Evolutionary conservation across 1,139 yeast species (phyloP), one percentile per base, ranked within the genome.

Genomic region (Schwanniomyces etchellsii): DNA sequence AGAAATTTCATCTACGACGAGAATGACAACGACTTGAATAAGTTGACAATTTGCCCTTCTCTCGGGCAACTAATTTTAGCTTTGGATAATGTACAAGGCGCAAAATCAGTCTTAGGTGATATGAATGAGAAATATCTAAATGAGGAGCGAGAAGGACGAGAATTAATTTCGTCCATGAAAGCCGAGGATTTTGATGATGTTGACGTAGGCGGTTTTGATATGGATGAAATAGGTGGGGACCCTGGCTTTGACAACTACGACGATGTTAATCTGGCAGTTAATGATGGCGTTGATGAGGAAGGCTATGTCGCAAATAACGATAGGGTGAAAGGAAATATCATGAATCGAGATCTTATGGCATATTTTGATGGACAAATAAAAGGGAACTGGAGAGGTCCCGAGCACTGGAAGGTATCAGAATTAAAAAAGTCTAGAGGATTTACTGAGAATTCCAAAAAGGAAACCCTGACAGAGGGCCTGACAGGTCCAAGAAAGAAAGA

Each of bases 321-420:
- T 36, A 41, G 26, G 35, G 35, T 42, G 40, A 49, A 39, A 28
- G 44, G 49, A 2, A 45, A 44, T 15, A 40, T 53, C 5, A 63
- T 62, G 30, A 86, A 79, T 42, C 69, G 70, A 35, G 86, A 81
- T 43, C 63, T 85, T 32, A 77, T 86, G 78, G 78, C 85, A 1
- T 83, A 83, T 50, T 84, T 85, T 52, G 94, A 85, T 48, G 78
- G 75, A 37, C 70, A 74, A 12, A 59, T 84, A 57, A 76, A 69
- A 38, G 68, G 73, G 28, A 80, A 76, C 50, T 86, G 95, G 95
- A 73, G 94, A 26, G 96, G 96, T 5, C 91, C 96, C 4, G 93
- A 85, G 39, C 93, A 86, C 55, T 91, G 97, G 97, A 83, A 82
- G 55, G 84, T 89, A 7, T 62, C 73, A 26, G 74, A 77, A 16